Evolutionary conservation across 768 basidiomycete genomes (phyloP).

Genomic region (Tylopilus intermedius): DNA sequence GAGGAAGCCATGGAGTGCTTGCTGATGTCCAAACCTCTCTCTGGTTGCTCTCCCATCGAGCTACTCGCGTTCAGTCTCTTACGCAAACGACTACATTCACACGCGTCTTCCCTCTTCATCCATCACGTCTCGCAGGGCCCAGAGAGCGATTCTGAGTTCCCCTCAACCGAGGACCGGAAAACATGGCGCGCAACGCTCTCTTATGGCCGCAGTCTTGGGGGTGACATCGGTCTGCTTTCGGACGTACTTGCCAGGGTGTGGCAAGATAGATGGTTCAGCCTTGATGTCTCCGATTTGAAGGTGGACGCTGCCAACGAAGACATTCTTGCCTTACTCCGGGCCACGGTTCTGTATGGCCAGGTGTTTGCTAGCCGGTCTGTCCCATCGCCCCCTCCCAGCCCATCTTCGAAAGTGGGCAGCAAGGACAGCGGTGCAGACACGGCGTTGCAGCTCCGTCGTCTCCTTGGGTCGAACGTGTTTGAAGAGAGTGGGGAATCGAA

Average conservation of each 20-base stretch:
- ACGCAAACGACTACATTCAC: conserved; percentile 46
- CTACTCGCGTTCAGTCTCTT: conserved; percentile 49
- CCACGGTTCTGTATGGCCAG: conserved; percentile 56
- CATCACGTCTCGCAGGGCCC: conserved; percentile 32
- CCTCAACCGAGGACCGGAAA: conserved; percentile 23
- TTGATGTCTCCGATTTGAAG: conserved; percentile 30
- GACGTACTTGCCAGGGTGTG: conserved; percentile 54
- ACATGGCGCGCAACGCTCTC: conserved; percentile 49
- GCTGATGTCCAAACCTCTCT: conserved; percentile 5
- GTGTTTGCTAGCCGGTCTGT: conserved; percentile 47
- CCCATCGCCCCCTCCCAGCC: conserved; percentile 59
- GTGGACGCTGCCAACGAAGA: conserved; percentile 37
- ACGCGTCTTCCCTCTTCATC: conserved; percentile 55
- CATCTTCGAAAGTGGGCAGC: conserved; percentile 28
- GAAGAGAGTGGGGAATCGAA: conserved; percentile 24
- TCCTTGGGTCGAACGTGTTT: conserved; percentile 52
- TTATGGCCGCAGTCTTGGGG: conserved; percentile 61
- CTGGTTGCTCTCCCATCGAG: conserved; percentile 37
- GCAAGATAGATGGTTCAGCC: conserved; percentile 32
- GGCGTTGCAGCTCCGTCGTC: conserved; percentile 45
- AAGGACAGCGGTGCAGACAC: conserved; percentile 27
- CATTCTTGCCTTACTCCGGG: conserved; percentile 50
- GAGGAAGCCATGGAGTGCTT: conserved; percentile 49
- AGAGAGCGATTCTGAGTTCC: conserved; percentile 15
- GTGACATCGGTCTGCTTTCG: conserved; percentile 49